A percentile compares a stretch with the other conserved stretches of the same genome.
Evolutionary conservation across 2,329 filamentous ascomycete species (phyloP).

Genomic region (Fusarium tupiense): DNA sequence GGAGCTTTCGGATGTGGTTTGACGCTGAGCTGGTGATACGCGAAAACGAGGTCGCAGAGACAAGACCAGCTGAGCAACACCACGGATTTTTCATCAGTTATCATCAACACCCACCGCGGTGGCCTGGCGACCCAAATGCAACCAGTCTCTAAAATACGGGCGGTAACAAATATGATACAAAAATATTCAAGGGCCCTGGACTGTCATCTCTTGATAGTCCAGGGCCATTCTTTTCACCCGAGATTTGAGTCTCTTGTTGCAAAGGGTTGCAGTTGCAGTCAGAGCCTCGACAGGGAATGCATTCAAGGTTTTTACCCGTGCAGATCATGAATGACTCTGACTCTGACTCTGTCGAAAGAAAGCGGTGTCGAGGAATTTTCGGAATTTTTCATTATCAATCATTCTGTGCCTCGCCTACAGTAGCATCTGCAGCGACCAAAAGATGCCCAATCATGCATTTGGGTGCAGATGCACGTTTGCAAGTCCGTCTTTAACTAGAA

Average conservation of each 20-base stretch:
- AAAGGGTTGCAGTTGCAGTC: slow-evolving; percentile 10
- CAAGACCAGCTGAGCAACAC: slow-evolving; percentile 30
- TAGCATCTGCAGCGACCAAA: slow-evolving; percentile 10
- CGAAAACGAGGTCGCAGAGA: slow-evolving; percentile 24
- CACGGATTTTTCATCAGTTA: not conserved
- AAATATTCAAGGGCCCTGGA: slow-evolving; percentile 21
- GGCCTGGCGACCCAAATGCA: slow-evolving; percentile 15
- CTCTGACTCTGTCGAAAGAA: slow-evolving; percentile 12
- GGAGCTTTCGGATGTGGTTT: slow-evolving; percentile 17
- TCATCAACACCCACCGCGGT: slow-evolving; percentile 8
- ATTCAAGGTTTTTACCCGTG: slow-evolving; percentile 26
- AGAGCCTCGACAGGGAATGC: slow-evolving; percentile 7
- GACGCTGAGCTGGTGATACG: slow-evolving; percentile 16
- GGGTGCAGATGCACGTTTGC: slow-evolving; percentile 26
- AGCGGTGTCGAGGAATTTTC: slow-evolving; percentile 38
- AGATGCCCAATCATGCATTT: slow-evolving; percentile 24
- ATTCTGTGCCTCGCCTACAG: slow-evolving; percentile 19
- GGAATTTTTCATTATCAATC: slow-evolving; percentile 18
- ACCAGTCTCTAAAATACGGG: slow-evolving; percentile 16
- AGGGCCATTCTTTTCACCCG: not conserved
- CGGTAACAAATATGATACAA: slow-evolving; percentile 28
- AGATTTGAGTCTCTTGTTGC: not conserved
- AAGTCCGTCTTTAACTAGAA: slow-evolving; percentile 20
- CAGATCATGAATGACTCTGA: slow-evolving; percentile 36
- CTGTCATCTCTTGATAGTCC: slow-evolving; percentile 26